Base-by-base conservation (phyloP, 2,329 filamentous ascomycete species). In the Cadophora malorum region DNA sequence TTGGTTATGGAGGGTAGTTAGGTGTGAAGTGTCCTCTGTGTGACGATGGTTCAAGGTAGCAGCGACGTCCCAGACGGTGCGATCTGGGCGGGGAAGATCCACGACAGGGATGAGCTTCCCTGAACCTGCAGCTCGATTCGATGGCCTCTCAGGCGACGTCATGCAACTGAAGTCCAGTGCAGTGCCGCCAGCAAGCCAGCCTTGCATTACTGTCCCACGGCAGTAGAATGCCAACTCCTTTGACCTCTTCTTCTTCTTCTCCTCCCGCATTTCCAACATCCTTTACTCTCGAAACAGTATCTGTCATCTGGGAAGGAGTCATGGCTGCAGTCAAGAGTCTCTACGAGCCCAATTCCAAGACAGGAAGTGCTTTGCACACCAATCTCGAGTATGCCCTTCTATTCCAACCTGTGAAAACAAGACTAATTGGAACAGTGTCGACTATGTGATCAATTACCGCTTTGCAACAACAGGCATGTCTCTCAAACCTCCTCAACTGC, bases 381-480 rank as follows among this genome's bases (percentile, higher is more conserved):
- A 84, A 84, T 69, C 82, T 81, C 70, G 79, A 80, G 82, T 83
- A 69, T 45, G 79, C 74, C n/a, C 35, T 25, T 33, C 21, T n/a
- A 28, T 25, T 31, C 9, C 28, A 28, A 21, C 53, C 4, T 59
- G 45, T n/a, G 6, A 33, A 21, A 60, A 35, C 53, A 21, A 64
- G 62, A 65, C 67, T 72, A 23, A 70, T 52, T 31, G 52, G 49
- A 28, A 66, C 75, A 87, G 92, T 64, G 92, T 97, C 69, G 94
- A 97, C 83, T 97, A 93, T 84, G 93, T 97, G 67, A 86, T 97
- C 70, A 87, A 89, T 76, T 97, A 92, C 80, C 85, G 90, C 67
- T 90, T 95, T 76, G 86, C 45, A 49, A 49, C 45, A 49, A 49
- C 45, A 49, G 45, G 45, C 21, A 21, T 21, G 45, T 19, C n/a